Base-by-base conservation (phyloP, 1,284 basidiomycete species). In the Moesziomyces globuligerus region DNA sequence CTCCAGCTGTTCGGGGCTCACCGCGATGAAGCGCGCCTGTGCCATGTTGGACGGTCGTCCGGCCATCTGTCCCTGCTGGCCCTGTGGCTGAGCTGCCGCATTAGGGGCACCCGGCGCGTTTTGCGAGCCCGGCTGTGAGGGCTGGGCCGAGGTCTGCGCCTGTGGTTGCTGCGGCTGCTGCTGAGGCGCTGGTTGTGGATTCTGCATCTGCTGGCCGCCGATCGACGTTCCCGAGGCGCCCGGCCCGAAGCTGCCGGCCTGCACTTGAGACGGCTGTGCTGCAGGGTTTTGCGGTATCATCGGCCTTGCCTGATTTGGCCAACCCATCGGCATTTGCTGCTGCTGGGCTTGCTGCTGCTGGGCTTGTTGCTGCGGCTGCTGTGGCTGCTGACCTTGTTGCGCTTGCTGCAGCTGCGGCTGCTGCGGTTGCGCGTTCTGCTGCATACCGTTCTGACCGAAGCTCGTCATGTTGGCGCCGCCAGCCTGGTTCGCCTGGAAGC, bases 1-100 rank as follows among this genome's bases (percentile, higher is more conserved):
- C 39, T 76, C 73, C 3, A 80, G 59, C 73, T 75, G 74, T 36
- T 78, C 68, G 21, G 75, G 60, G 13, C 61, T 70, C 7, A 80
- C 70, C 2, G 74, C 58, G 29, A 67, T 74, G 56, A 64, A 65
- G 23, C 59, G 56, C n/a, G 65, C 68, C 41, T 71, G 67, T 29
- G 66, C 59, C 56, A 72, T 59, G 46, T 68, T 72, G 44, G 56
- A 44, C 7, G 59, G 68, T 21, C 56, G 60, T 7, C 29, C 49
- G 7, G 58, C 56, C 48, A 64, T 54, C 24, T 68, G 64, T 18
- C 64, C 64, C 18, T 52, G 70, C 45, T 65, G 65, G 5, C 42
- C 57, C 32, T 52, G 53, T 23, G 52, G 53, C 25, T 40, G 45
- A 10, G 26, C 52, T 15, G 57, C 7, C 1, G 65, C 53, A 23